A percentile compares a stretch with the other conserved stretches of the same genome.
Conservation (phyloP, 1,284 basidiomycete genomes). For the Cystobasidium sp. region DNA sequence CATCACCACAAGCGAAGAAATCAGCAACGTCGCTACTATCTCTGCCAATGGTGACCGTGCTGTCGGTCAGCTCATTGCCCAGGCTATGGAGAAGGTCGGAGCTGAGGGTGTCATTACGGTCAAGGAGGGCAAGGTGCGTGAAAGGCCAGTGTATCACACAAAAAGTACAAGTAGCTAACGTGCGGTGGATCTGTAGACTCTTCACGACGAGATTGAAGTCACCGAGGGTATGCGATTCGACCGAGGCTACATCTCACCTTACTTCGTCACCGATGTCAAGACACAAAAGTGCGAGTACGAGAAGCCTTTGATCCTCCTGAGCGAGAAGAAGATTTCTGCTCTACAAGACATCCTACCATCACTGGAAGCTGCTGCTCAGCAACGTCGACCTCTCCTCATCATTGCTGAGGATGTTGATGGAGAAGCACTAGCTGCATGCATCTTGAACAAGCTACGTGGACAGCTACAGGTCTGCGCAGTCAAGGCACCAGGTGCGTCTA, state of each 20-base stretch:
- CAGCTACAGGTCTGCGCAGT: conserved; percentile 90
- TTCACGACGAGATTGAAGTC: conserved; percentile 97
- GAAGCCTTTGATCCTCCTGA: conserved; percentile 90
- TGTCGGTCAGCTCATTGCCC: conserved; percentile 94
- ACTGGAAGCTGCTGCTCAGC: conserved; percentile 87
- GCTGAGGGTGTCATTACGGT: conserved; percentile 97
- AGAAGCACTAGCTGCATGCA: conserved; percentile 94
- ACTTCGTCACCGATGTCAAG: conserved; percentile 95
- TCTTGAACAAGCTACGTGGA: conserved; percentile 97
- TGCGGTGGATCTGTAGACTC: conserved; percentile 64
- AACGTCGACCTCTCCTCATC: conserved; percentile 89
- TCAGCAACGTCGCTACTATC: conserved; percentile 97
- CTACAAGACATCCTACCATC: conserved; percentile 95
- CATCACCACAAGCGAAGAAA: conserved; percentile 96
- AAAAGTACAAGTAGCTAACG: too few species aligned
- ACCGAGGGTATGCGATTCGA: conserved; percentile 99
- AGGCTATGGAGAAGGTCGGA: conserved; percentile 99
- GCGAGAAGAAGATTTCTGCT: conserved; percentile 96
- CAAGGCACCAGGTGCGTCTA: conserved; percentile 75
- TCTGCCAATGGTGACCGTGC: conserved; percentile 96
- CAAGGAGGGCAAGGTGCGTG: conserved; percentile 77
- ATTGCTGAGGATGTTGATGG: conserved; percentile 98
- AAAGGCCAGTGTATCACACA: too few species aligned
- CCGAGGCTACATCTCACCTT: conserved; percentile 96
- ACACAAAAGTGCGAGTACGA: conserved; percentile 95